A percentile compares a stretch with the other conserved stretches of the same genome.
phyloP scores from a whole-genome alignment of 1,139 yeast genomes.

The Scheffersomyces insectosa region DNA sequence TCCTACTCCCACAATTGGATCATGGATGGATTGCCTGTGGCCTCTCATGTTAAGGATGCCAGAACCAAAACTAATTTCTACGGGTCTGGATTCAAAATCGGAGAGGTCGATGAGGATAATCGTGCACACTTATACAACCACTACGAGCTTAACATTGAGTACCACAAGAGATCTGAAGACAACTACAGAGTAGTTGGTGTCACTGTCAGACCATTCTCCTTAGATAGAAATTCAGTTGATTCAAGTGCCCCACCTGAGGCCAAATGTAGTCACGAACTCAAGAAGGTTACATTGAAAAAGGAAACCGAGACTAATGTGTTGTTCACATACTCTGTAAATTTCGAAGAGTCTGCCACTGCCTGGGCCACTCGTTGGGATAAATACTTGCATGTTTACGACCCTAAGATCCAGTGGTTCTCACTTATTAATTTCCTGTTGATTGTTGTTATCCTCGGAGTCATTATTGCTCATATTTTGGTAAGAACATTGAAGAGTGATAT shows the following conservation, averaged over 20 bases:
- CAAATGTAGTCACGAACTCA: constrained; percentile 35
- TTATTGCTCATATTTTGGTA: constrained; percentile 77
- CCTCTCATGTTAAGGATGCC: constrained; percentile 55
- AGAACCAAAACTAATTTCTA: constrained; percentile 64
- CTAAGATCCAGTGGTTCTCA: constrained; percentile 95
- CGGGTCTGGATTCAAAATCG: constrained; percentile 81
- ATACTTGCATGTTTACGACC: constrained; percentile 87
- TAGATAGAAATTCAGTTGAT: constrained; percentile 40
- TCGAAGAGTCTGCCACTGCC: constrained; percentile 66
- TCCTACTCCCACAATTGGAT: constrained; percentile 92
- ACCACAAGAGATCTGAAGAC: constrained; percentile 71
- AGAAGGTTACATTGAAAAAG: constrained; percentile 29
- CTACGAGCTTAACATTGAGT: constrained; percentile 74
- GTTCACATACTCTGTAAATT: constrained; percentile 52
- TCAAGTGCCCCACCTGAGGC: constrained; percentile 28
- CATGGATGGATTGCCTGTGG: constrained; percentile 93
- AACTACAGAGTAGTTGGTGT: constrained; percentile 90
- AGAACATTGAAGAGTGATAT: constrained; percentile 86
- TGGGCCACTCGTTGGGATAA: constrained; percentile 99
- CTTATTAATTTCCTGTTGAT: constrained; percentile 80
- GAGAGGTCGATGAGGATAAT: constrained; percentile 52
- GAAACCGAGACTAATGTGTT: constrained; percentile 32
- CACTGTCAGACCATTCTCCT: constrained; percentile 68
- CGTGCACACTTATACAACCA: constrained; percentile 72
- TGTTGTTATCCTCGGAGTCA: constrained; percentile 72